Evolutionary conservation across 225 moss, liverwort and hornwort species (phyloP), one percentile per base, ranked within the genome.

Genomic region (Asterella californica): DNA sequence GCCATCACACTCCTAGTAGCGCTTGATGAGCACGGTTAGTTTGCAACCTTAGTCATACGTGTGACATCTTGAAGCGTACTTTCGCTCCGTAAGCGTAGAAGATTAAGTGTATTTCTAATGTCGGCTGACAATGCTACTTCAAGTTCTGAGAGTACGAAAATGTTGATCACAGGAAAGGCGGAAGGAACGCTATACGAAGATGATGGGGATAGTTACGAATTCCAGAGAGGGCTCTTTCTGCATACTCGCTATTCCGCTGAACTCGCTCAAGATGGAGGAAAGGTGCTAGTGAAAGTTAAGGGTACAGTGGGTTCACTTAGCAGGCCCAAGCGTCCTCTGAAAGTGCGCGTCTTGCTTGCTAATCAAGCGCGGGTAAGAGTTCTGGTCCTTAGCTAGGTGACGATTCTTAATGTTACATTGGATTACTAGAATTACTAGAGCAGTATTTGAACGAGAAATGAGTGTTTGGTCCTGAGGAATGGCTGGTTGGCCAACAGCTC

Each of bases 141-240:
- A n/a, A n/a, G 14, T 32, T 36, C 27, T 42, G 3, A 14, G 75
- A 54, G 18, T 27, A 15, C 42, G 37, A 18, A n/a, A n/a, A 33
- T 42, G 21, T 34, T 55, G 63, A 49, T 65, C 24, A 14, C 88
- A 96, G 96, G 99, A 55, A 90, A 70, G 34, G 99, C 95, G 0
- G 84, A 90, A 75, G 99, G 99, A 32, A 69, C 71, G 14, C 81
- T 92, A 47, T 99, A 88, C 45, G 99, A 99, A 77, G 99, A 99
- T 79, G 95, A 88, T 72, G 90, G 74, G 14, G 95, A 92, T 79
- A 85, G 99, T 46, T 99, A 88, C 76, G 88, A 84, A 63, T 95
- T 87, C 71, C 64, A 88, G 81, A 81, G 81, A 64, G 93, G 91
- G 15, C 77, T 92, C 19, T 99, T 87, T 79, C 72, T 95, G 54